Evolutionary conservation across 2,329 filamentous ascomycete species (phyloP), one percentile per base, ranked within the genome.

Genomic region (Arthroderma uncinatum): DNA sequence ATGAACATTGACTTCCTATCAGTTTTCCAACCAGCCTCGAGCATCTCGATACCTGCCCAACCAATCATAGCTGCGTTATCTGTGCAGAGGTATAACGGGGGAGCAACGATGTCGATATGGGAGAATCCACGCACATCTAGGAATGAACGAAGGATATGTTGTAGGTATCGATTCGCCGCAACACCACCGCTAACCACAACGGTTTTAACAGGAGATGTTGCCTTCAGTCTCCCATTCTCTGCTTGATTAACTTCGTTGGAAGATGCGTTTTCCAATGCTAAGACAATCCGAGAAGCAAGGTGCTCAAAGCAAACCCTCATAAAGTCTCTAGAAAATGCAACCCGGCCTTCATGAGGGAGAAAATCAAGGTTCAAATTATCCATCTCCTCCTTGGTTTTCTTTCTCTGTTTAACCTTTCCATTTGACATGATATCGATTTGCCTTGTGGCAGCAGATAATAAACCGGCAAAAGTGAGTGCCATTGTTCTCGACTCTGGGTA

Each of bases 51-150:
- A 0, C 86, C 93, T 0, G 91, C 79, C 92, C 93, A 97, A 1
- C 86, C 92, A 68, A 97, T 91, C 93, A 98, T 98, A 52, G 90
- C 89, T 10, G 93, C 93, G 71, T 98, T 97, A 67, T 98, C 93
- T 0, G 89, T 96, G 68, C 93, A 97, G 55, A 92, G 77, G 42
- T 78, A 76, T 8, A 81, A 71, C 2, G 90, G 90, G n/a, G 93
- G 92, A 57, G 86, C 87, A 30, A 85, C 72, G 6, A 96, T 70
- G 9, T 77, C 64, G 28, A 94, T 69, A 61, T 82, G 64, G 0
- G 68, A 66, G 66, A 82, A 85, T 0, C 87, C 87, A 44, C 86
- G 80, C n/a, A 76, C 79, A 61, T 85, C 79, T 42, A 96, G 74
- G 54, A 77, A 80, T n/a, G 69, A 70, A 1, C 75, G 72, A 1